Evolutionary conservation across 768 basidiomycete species (phyloP), one percentile per base, ranked within the genome.

Genomic region (Hygrocybe coccinea): DNA sequence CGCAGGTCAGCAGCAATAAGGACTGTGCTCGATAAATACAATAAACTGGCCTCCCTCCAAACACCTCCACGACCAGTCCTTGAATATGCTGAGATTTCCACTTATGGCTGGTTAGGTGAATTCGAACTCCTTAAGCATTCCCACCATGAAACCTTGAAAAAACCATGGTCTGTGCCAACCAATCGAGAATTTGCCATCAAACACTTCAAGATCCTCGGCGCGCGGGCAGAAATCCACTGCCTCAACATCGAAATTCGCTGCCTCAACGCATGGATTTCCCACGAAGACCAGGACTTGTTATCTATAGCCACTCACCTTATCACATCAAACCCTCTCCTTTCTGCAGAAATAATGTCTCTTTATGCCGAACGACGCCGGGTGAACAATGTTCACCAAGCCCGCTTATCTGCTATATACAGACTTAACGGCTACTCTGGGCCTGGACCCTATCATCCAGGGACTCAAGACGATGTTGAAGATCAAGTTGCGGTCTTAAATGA

Each of bases 241-340:
- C 54, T 67, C 11, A 64, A 69, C 43, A 43, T 71, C 6, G 66
- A 71, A 55, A 58, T 65, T 7, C 34, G 45, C 7, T 50, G 63
- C 1, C 55, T 71, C 14, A 56, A 11, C 46, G 50, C 56, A 43
- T 62, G 45, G 15, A 57, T 58, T 51, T 8, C 3, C 8, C 4
- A 29, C 8, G 29, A 29, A 29, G 29, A 29, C 8, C 29, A 8
- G 4, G 8, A 3, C 8, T 8, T 29, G 29, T 4, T 29, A 3
- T 29, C 29, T 3, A 8, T 8, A 29, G 3, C 29, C 3, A 3
- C 3, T 8, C 29, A 29, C 4, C 29, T 29, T 4, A 8, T 4
- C 4, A 29, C 3, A 3, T 29, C 29, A 4, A 8, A 29, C 8
- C 29, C 29, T 4, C 29, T 29, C 4, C 3, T 29, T 29, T 3